Evolutionary conservation across 805 yeast genomes (phyloP).

Genomic region (Cyberlindnera sargentensis): DNA sequence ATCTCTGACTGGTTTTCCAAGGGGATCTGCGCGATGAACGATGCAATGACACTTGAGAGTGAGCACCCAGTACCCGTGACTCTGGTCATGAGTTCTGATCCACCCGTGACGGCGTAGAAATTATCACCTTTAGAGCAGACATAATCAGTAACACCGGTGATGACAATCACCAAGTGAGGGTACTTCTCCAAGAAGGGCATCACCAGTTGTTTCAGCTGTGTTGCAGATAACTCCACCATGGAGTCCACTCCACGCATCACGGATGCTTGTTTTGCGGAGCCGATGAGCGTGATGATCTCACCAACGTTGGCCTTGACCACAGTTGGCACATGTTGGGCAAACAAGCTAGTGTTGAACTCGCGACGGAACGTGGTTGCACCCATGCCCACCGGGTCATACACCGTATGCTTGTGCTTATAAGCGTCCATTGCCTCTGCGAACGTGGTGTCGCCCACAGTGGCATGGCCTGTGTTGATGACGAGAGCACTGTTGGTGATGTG

Average conservation of each 20-base stretch:
- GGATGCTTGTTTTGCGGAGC: neutral
- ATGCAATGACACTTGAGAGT: constrained; percentile 63
- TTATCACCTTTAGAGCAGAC: constrained; percentile 37
- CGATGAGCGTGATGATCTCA: constrained; percentile 40
- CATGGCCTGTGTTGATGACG: constrained; percentile 74
- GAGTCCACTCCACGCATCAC: neutral
- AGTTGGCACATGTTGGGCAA: constrained; percentile 39
- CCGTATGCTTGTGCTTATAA: constrained; percentile 59
- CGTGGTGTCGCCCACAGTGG: constrained; percentile 31
- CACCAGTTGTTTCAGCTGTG: constrained; percentile 21
- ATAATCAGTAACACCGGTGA: constrained; percentile 58
- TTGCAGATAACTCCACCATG: constrained; percentile 35
- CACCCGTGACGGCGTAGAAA: constrained; percentile 40
- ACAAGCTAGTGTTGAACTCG: constrained; percentile 37
- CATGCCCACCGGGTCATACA: constrained; percentile 87
- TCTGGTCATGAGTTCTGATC: constrained; percentile 52
- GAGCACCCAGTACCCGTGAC: constrained; percentile 85
- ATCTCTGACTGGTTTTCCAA: neutral
- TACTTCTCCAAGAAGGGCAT: constrained; percentile 37
- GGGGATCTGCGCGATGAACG: constrained; percentile 36
- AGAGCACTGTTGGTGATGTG: constrained; percentile 45
- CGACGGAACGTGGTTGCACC: constrained; percentile 68
- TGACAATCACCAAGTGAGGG: constrained; percentile 54
- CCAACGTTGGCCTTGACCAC: constrained; percentile 83
- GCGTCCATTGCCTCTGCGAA: constrained; percentile 46